Evolutionary conservation across 345 rosid genomes (phyloP), one percentile per base, ranked within the genome.

Genomic region (Linum tenue): DNA sequence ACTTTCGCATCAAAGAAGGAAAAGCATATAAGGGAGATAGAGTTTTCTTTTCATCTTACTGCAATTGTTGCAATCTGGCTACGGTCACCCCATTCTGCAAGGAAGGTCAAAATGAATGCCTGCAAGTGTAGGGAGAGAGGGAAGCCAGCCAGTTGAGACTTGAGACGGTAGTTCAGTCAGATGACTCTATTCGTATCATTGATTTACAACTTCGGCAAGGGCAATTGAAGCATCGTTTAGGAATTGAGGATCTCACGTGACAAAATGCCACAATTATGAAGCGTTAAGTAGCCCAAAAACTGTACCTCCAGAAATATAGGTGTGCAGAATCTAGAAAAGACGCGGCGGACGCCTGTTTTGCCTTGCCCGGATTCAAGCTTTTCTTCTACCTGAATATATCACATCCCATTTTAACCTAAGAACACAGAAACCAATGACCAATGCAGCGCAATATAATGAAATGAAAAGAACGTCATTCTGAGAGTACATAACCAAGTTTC

Each of bases 61-160:
- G 99, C 99, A 69, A 95, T 95, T 74, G 99, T 95, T 56, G 99
- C 99, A 42, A 95, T 95, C 81, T 95, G 97, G 81, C 99, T 95
- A 61, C 97, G 92, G 67, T 95, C 99, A 0, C 97, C 97, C 99
- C 99, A 95, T 79, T 95, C 99, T 1, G 99, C 99, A 57, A 95
- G 78, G 73, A 95, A 95, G 36, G 99, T 91, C 74, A 95, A 67
- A 71, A 95, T 80, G 75, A 95, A 94, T 58, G 99, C 87, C 99
- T 91, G 87, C 82, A 78, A 22, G 5, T 22, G 31, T 22, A 22
- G 17, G n/a, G 3, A 22, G 1, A 22, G 31, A 22, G 31, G 31
- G 31, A 22, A 22, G 31, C 31, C 31, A 22, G 31, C 31, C 31
- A 22, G 31, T 22, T 22, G 31, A 22, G 31, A 22, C 31, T 22